Percentiles rank a stretch among this genome's conserved stretches.
Evolutionary conservation across 148 eudicot species (phyloP).

Genomic region (Fagopyrum esculentum): DNA sequence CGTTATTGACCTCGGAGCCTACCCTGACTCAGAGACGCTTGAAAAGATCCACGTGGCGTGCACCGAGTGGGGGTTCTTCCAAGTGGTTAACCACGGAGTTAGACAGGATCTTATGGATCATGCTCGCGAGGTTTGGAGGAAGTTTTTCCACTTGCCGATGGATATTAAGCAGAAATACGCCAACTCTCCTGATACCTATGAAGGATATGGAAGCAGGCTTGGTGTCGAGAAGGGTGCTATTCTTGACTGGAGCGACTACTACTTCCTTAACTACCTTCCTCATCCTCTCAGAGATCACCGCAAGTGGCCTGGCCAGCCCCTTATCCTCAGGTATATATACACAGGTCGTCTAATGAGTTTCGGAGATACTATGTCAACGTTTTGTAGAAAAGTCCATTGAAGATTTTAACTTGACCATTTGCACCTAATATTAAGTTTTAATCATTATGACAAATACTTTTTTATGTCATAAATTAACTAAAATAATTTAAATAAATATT

Average conservation of each 20-base stretch:
- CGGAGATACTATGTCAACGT: no score
- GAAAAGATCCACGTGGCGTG: conserved; percentile 44
- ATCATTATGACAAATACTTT: no score
- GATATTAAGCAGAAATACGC: conserved; percentile 62
- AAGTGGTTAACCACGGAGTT: conserved; percentile 71
- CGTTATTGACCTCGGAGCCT: conserved; percentile 38
- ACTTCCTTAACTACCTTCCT: conserved; percentile 73
- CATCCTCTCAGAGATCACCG: conserved; percentile 41
- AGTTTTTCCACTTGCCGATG: conserved; percentile 75
- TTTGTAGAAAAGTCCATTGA: no score
- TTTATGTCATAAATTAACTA: no score
- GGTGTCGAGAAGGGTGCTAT: conserved; percentile 79
- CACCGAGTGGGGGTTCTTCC: conserved; percentile 79
- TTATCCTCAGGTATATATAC: conserved; percentile 42
- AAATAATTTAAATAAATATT: no score
- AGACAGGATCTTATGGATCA: conserved; percentile 51
- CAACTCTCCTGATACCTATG: conserved; percentile 65
- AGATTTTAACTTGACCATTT: no score
- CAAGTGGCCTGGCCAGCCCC: conserved; percentile 71
- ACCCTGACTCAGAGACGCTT: conserved; percentile 15
- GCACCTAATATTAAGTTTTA: no score
- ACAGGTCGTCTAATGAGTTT: no score
- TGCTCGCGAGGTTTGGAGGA: conserved; percentile 56
- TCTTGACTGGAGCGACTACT: conserved; percentile 95
- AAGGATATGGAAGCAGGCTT: conserved; percentile 85